Evolutionary conservation across 73 alveolate species (phyloP).

Genomic region (Urostyla sp.): DNA sequence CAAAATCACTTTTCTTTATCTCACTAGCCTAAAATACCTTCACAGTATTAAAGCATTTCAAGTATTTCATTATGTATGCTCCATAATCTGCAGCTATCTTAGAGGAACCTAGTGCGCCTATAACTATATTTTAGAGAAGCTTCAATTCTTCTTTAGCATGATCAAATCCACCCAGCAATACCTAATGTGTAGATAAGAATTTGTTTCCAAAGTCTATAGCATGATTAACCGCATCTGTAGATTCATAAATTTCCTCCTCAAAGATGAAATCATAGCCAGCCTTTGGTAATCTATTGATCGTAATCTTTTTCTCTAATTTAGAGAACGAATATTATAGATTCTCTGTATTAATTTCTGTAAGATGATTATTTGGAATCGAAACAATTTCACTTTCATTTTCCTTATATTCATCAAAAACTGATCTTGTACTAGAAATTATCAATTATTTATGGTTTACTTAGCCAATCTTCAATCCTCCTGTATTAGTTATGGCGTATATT

Average conservation of each 20-base stretch:
- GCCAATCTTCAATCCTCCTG: slow-evolving; percentile 57
- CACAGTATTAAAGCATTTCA: slow-evolving; percentile 57
- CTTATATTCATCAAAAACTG: slow-evolving; percentile 54
- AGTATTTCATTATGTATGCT: slow-evolving; percentile 59
- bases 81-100: slow-evolving; percentile 62
- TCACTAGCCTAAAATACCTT: slow-evolving; percentile 56
- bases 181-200: slow-evolving; percentile 26
- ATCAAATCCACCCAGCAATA: slow-evolving; percentile 30
- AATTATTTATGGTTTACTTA: slow-evolving; percentile 10
- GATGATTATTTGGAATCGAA: slow-evolving; percentile 22
- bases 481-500: slow-evolving; percentile 41
- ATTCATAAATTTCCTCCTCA: slow-evolving; percentile 61
- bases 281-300: slow-evolving; percentile 54
- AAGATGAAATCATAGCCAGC: slow-evolving; percentile 62
- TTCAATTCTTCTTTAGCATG: slow-evolving; percentile 11
- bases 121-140: slow-evolving; percentile 4
- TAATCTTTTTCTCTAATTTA: slow-evolving; percentile 37
- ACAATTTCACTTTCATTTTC: neutral
- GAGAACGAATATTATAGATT: too few species aligned
- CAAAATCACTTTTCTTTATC: slow-evolving; percentile 31
- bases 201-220: slow-evolving; percentile 44
- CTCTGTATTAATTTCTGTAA: slow-evolving; percentile 8
- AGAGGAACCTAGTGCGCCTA: slow-evolving; percentile 64
- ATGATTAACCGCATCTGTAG: slow-evolving; percentile 31
- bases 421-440: slow-evolving; percentile 76